Conservation (phyloP, 1,284 basidiomycete genomes). For the Chiua sp. region DNA sequence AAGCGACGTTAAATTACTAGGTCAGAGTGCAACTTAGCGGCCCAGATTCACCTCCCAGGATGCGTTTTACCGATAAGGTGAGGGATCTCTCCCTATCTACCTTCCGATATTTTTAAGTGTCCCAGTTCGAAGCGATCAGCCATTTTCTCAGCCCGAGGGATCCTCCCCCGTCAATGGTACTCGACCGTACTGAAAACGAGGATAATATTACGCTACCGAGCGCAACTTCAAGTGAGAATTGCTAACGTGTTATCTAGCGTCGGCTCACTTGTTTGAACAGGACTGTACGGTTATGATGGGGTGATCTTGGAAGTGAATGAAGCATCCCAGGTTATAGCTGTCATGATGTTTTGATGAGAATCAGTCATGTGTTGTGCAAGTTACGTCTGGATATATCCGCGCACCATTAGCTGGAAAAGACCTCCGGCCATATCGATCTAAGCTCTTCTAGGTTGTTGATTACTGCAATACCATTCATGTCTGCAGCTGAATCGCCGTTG, state of each 20-base stretch:
- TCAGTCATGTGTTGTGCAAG: background rate
- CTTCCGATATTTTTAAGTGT: background rate
- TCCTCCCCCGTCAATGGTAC: conserved; percentile 78
- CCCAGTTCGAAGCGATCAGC: conserved; percentile 73
- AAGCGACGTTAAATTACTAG: conserved; percentile 11
- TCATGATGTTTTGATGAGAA: conserved; percentile 66
- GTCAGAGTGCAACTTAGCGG: conserved; percentile 6
- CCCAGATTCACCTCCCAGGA: conserved; percentile 68
- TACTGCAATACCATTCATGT: conserved; percentile 48
- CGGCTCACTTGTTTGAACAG: conserved; percentile 41
- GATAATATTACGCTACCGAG: conserved; percentile 72
- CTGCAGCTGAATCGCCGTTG: conserved; percentile 42
- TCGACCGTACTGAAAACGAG: conserved; percentile 87
- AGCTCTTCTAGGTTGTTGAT: conserved; percentile 66
- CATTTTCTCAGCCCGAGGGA: conserved; percentile 75
- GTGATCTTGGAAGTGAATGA: conserved; percentile 83
- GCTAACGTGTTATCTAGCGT: conserved; percentile 16
- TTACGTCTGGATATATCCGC: conserved; percentile 3
- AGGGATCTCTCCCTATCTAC: conserved; percentile 15
- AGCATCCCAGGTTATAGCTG: conserved; percentile 73
- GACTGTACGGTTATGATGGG: conserved; percentile 80
- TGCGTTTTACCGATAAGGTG: conserved; percentile 71
- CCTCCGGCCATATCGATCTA: conserved; percentile 70
- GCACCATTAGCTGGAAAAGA: conserved; percentile 48
- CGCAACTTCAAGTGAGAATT: conserved; percentile 69